phyloP scores from a whole-genome alignment of 2,329 filamentous ascomycete genomes.

The Curvularia hawaiiensis region DNA sequence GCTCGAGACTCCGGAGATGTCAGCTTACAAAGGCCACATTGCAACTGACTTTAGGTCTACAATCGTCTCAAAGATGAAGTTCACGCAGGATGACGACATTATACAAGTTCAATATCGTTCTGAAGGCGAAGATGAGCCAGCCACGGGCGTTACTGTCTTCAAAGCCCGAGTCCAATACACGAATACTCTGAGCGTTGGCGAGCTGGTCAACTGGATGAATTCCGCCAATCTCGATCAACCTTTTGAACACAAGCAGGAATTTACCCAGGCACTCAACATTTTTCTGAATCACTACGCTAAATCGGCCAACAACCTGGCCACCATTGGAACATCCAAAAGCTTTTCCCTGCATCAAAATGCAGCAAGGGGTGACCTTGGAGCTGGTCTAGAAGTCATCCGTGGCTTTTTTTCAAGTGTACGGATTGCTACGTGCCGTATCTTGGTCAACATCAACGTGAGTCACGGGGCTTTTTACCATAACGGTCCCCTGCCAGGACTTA shows the following conservation, averaged over 20 bases:
- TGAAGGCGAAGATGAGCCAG: constrained; percentile 29
- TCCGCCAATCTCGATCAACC: constrained; percentile 46
- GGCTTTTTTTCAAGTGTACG: constrained; percentile 67
- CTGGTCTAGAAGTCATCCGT: constrained; percentile 60
- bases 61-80: constrained; percentile 27
- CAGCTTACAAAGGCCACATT: constrained; percentile 11
- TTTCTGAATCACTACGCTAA: constrained; percentile 58
- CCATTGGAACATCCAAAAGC: constrained; percentile 56
- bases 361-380: constrained; percentile 48
- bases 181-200: constrained; percentile 21
- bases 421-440: constrained; percentile 59
- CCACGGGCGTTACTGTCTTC: constrained; percentile 15
- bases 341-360: constrained; percentile 48
- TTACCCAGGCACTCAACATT: constrained; percentile 63
- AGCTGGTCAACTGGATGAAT: constrained; percentile 55
- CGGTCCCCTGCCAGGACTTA: constrained; percentile 43
- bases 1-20: constrained; percentile 19
- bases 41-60: constrained; percentile 33
- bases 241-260: constrained; percentile 52
- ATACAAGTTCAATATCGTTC: constrained; percentile 24
- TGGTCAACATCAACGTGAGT: constrained; percentile 67
- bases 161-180: constrained; percentile 23
- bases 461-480: constrained; percentile 61
- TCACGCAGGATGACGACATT: constrained; percentile 17
- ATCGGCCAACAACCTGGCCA: constrained; percentile 46